A percentile compares a stretch with the other conserved stretches of the same genome.
phyloP scores from a whole-genome alignment of 2,329 filamentous ascomycete species.

The Penicillium sp. region DNA sequence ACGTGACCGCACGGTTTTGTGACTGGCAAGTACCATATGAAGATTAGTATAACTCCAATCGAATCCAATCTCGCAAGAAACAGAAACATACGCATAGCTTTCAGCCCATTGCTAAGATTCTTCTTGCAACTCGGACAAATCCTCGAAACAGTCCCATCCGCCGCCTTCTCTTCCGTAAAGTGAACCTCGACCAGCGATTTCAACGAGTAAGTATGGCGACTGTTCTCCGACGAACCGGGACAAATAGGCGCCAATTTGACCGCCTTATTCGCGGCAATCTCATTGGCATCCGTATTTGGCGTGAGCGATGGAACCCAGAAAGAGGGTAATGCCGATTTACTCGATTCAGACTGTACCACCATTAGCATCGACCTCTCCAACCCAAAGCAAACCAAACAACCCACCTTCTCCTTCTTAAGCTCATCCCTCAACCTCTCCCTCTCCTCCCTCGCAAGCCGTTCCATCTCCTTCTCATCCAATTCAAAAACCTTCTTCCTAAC shows the following conservation, averaged over 20 bases:
- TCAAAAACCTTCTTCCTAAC: slow-evolving; percentile 78
- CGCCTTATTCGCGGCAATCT: slow-evolving; percentile 63
- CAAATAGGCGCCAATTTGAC: slow-evolving; percentile 73
- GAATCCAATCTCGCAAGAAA: too few species aligned
- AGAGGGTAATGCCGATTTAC: slow-evolving; percentile 73
- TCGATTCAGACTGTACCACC: slow-evolving; percentile 51
- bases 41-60: too few species aligned
- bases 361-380: not conserved
- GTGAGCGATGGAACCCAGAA: slow-evolving; percentile 93
- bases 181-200: slow-evolving; percentile 75
- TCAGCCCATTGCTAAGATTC: slow-evolving; percentile 77
- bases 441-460: slow-evolving; percentile 71
- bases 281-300: slow-evolving; percentile 63
- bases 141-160: slow-evolving; percentile 51
- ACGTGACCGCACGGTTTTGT: slow-evolving; percentile 92
- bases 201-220: slow-evolving; percentile 75
- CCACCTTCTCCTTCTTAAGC: slow-evolving; percentile 73
- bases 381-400: slow-evolving; percentile 2
- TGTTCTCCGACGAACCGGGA: slow-evolving; percentile 69
- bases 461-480: slow-evolving; percentile 76
- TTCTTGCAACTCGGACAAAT: slow-evolving; percentile 88
- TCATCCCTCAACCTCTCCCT: slow-evolving; percentile 70
- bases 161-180: slow-evolving; percentile 72
- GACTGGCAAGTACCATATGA: slow-evolving; percentile 47
- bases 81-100: slow-evolving; percentile 65